A percentile compares a stretch with the other conserved stretches of the same genome.
These are phyloP conservation scores for Metschnikowia peoriensis DNA, from an alignment of 805 yeast species.

Conservation along the genomic window DNA sequence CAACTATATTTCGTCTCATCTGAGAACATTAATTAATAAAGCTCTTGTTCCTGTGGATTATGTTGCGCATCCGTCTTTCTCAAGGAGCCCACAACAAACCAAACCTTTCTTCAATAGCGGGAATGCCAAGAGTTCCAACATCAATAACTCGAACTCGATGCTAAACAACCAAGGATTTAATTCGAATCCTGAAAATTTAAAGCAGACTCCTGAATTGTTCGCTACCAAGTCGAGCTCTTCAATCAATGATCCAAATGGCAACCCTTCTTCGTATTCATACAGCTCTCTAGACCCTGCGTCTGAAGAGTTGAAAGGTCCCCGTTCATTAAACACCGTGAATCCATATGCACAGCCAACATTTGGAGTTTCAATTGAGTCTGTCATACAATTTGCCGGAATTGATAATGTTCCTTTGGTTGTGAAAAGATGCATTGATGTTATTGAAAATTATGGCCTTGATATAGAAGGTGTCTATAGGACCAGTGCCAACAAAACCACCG, in stretches of 20 bases:
- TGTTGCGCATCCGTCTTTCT: slow-evolving; percentile 65
- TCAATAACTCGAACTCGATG: background rate
- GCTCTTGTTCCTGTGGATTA: slow-evolving; percentile 67
- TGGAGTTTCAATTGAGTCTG: slow-evolving; percentile 77
- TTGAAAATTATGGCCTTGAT: slow-evolving; percentile 80
- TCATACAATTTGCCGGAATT: slow-evolving; percentile 74
- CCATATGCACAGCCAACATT: slow-evolving; percentile 51
- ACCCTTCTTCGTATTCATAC: slow-evolving; percentile 11
- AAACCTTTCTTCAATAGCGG: slow-evolving; percentile 32
- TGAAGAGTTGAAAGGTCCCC: slow-evolving; percentile 36
- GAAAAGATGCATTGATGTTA: slow-evolving; percentile 79
- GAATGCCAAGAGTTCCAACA: background rate
- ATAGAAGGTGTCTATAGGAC: slow-evolving; percentile 89
- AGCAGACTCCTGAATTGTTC: background rate
- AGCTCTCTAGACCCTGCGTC: slow-evolving; percentile 37
- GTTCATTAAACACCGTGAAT: slow-evolving; percentile 22
- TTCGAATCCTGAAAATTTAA: background rate
- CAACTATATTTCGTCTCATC: slow-evolving; percentile 56
- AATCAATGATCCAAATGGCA: slow-evolving; percentile 5
- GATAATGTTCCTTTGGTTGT: slow-evolving; percentile 92
- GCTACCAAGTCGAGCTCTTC: slow-evolving; percentile 1
- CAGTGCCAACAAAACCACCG: slow-evolving; percentile 72
- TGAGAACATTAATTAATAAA: slow-evolving; percentile 37
- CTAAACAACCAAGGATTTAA: background rate
- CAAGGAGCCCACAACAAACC: slow-evolving; percentile 26